Base-by-base conservation (phyloP, 805 yeast species). In the Scheffersomyces coipomensis region DNA sequence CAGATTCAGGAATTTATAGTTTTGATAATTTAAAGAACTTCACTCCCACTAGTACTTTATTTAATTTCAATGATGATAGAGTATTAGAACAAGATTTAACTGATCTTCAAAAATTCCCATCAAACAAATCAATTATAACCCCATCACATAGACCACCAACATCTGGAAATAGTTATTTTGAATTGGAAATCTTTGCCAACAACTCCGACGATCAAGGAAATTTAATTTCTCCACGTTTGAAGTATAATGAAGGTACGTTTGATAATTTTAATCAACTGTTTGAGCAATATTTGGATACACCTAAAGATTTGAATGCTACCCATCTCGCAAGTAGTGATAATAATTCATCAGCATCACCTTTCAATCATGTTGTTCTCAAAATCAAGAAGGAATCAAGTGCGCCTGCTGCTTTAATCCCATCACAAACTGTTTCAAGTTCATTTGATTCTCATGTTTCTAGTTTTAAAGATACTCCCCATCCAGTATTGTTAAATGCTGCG, bases 121-220 rank as follows among this genome's bases (percentile, higher is more conserved):
- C 17, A 38, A 40, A 9, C 31, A 43, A 22, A 33, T 39, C 29
- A 52, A 50, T 33, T 13, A 42, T 62, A 11, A 64, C 69, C 2
- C 69, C 68, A 3, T 47, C 53, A 5, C 58, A 62, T 62, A 56
- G 56, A 27, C 66, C 67, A 0, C 68, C 69, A 2, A 58, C 55
- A 18, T 17, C 13, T 3, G 23, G 26, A 2, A 33, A 22, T 29
- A 45, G 41, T 10, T 44, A 38, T 34, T 44, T 44, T 25, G 45
- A 42, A 9, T 11, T 35, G 9, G 34, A 37, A 2, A 16, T 13
- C 8, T 18, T 19, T 7, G 13, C 30, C 3, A 17, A 33, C 13
- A n/a, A 18, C 17, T 15, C 34, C 2, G 19, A 17, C 16, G 15
- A 25, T 21, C 33, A 6, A 37, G 34, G 12, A 18, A 31, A 8